Evolutionary conservation across 805 yeast species (phyloP).

Genomic region (Pichia thaimueangensis): DNA sequence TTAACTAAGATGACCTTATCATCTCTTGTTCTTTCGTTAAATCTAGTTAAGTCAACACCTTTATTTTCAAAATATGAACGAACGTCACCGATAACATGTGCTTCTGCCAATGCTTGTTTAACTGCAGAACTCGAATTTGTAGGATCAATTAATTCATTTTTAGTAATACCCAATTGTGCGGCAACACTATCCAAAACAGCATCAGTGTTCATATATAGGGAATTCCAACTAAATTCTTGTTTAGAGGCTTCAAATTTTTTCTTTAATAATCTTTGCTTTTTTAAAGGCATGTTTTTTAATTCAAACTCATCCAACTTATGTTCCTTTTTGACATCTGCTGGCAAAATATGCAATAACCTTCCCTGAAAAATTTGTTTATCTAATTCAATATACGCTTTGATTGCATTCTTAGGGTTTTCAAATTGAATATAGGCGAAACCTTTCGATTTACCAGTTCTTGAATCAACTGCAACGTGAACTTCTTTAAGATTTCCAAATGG

Average conservation of each 20-base stretch:
- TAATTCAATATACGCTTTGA: constrained; percentile 60
- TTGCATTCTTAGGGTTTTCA: constrained; percentile 62
- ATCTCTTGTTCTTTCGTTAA: constrained; percentile 63
- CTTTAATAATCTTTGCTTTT: constrained; percentile 82
- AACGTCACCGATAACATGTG: constrained; percentile 89
- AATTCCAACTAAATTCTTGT: constrained; percentile 90
- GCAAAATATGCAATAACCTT: constrained; percentile 79
- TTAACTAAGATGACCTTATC: constrained; percentile 78
- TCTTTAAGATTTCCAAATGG: constrained; percentile 73
- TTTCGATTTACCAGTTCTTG: constrained; percentile 83
- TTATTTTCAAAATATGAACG: constrained; percentile 77
- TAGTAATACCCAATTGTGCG: constrained; percentile 69
- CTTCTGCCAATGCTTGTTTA: constrained; percentile 95
- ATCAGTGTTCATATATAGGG: constrained; percentile 82
- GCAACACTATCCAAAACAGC: constrained; percentile 92
- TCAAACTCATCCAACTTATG: constrained; percentile 89
- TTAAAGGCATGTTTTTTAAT: constrained; percentile 81
- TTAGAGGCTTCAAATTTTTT: constrained; percentile 80
- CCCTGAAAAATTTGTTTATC: constrained; percentile 95
- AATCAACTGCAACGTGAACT: constrained; percentile 88
- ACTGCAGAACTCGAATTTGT: constrained; percentile 85
- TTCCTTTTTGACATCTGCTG: constrained; percentile 76
- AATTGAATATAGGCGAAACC: constrained; percentile 88
- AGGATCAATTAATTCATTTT: constrained; percentile 82
- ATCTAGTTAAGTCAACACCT: constrained; percentile 77